Evolutionary conservation across 129 eudicot genomes (phyloP).

Genomic region (Helianthus tuberosus): DNA sequence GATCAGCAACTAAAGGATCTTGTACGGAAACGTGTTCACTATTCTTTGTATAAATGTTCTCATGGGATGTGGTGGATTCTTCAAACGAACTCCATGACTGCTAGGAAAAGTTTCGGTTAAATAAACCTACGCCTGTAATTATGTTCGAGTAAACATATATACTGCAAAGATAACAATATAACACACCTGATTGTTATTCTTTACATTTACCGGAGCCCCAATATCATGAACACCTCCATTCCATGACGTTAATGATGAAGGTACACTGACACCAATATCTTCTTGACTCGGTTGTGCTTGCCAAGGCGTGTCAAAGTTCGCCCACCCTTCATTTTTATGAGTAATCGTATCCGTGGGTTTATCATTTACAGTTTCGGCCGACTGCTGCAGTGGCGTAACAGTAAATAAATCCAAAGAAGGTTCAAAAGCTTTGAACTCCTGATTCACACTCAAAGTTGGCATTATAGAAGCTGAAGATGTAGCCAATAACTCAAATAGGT

Average conservation of each 20-base stretch:
- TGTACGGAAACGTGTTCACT: constrained; percentile 39
- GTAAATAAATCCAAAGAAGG: constrained; percentile 48
- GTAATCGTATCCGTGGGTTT: constrained; percentile 32
- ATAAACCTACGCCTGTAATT: not conserved
- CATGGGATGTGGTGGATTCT: not conserved
- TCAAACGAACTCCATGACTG: not conserved
- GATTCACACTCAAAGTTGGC: constrained; percentile 37
- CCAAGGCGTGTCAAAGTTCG: constrained; percentile 81
- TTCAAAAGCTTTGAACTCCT: constrained; percentile 44
- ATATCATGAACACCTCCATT: constrained; percentile 39
- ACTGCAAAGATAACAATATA: not conserved
- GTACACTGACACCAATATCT: constrained; percentile 38
- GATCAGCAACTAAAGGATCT: constrained; percentile 23
- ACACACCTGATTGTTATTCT: not conserved
- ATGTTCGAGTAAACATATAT: not conserved
- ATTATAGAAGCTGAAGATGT: constrained; percentile 43
- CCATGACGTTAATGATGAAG: constrained; percentile 46
- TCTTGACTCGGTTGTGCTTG: constrained; percentile 37
- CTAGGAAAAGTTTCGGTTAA: not conserved
- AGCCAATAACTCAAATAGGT: constrained; percentile 54
- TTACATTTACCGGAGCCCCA: not conserved
- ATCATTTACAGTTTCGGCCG: constrained; percentile 32
- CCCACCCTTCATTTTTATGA: constrained; percentile 80
- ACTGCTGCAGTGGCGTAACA: constrained; percentile 41
- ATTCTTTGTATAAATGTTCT: constrained; percentile 29